A percentile compares a stretch with the other conserved stretches of the same genome.
phyloP scores from a whole-genome alignment of 148 eudicot species.

The Fagopyrum tataricum region DNA sequence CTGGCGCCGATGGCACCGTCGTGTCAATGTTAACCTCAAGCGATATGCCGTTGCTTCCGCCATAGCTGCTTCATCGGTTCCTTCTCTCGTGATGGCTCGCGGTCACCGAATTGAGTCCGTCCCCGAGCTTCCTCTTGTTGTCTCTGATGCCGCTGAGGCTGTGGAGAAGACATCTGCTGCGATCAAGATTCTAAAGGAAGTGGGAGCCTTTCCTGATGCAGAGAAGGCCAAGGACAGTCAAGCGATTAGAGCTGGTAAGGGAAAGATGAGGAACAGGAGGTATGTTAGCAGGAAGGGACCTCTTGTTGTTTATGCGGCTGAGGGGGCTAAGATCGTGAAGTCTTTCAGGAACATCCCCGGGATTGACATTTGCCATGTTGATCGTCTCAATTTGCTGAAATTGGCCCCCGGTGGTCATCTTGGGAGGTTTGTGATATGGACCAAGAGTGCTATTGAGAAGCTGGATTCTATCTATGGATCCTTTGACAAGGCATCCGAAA shows the following conservation, averaged over 20 bases:
- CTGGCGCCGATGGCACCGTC: slow-evolving; percentile 56
- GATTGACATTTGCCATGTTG: slow-evolving; percentile 65
- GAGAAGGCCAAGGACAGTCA: slow-evolving; percentile 70
- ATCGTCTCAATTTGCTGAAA: slow-evolving; percentile 59
- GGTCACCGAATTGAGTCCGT: slow-evolving; percentile 56
- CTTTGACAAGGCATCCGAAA: slow-evolving; percentile 57
- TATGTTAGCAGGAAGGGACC: slow-evolving; percentile 68
- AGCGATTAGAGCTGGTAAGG: slow-evolving; percentile 65
- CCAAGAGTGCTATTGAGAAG: slow-evolving; percentile 74
- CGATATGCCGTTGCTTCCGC: slow-evolving; percentile 63
- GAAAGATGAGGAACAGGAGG: slow-evolving; percentile 77
- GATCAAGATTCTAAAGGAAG: slow-evolving; percentile 41
- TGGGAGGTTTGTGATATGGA: slow-evolving; percentile 82
- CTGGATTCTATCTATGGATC: slow-evolving; percentile 68
- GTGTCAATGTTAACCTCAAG: slow-evolving; percentile 51
- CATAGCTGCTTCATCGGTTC: slow-evolving; percentile 57
- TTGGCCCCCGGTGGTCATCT: slow-evolving; percentile 89
- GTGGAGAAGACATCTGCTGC: slow-evolving; percentile 64
- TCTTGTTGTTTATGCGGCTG: slow-evolving; percentile 61
- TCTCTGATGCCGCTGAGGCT: slow-evolving; percentile 45
- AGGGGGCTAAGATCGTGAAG: slow-evolving; percentile 67
- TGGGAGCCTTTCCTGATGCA: slow-evolving; percentile 60
- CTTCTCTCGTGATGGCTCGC: slow-evolving; percentile 52
- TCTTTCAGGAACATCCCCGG: slow-evolving; percentile 76
- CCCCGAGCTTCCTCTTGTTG: slow-evolving; percentile 56